Conservation (phyloP, 2,329 filamentous ascomycete genomes). For the Fusarium robinianum region DNA sequence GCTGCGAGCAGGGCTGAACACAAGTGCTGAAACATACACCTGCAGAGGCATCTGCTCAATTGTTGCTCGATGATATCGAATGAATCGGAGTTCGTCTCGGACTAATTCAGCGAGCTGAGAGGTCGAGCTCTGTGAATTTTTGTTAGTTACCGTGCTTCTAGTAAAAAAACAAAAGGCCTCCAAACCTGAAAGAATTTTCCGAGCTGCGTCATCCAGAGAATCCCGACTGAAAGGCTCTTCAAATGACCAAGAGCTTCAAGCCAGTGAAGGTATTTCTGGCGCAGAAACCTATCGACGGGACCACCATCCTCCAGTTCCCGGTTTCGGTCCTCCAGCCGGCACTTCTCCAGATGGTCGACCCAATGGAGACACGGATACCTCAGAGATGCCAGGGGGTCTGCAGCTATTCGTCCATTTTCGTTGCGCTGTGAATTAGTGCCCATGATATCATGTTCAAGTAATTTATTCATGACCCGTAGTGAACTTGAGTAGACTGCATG, state of each 20-base stretch:
- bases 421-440: too few relatives aligned
- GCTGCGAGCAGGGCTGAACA: constrained; percentile 5
- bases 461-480: constrained; percentile 37
- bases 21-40: constrained; percentile 36
- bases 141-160: neutral
- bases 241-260: constrained; percentile 8
- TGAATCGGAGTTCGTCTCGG: constrained; percentile 40
- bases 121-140: too few relatives aligned
- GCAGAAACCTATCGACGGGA: constrained; percentile 39
- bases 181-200: too few relatives aligned
- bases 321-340: too few relatives aligned
- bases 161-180: too few relatives aligned
- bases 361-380: neutral
- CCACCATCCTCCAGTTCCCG: neutral
- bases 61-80: constrained; percentile 26
- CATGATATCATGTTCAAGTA: constrained; percentile 43
- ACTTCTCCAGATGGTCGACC: neutral
- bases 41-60: constrained; percentile 40
- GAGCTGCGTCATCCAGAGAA: constrained; percentile 31
- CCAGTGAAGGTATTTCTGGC: constrained; percentile 20
- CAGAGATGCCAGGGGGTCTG: neutral
- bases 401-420: neutral
- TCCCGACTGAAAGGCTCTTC: constrained; percentile 24
- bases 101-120: constrained; percentile 17
- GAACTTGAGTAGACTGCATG: constrained; percentile 43